Conservation (phyloP, 2,329 filamentous ascomycete species). For the Aspergillus sp. region DNA sequence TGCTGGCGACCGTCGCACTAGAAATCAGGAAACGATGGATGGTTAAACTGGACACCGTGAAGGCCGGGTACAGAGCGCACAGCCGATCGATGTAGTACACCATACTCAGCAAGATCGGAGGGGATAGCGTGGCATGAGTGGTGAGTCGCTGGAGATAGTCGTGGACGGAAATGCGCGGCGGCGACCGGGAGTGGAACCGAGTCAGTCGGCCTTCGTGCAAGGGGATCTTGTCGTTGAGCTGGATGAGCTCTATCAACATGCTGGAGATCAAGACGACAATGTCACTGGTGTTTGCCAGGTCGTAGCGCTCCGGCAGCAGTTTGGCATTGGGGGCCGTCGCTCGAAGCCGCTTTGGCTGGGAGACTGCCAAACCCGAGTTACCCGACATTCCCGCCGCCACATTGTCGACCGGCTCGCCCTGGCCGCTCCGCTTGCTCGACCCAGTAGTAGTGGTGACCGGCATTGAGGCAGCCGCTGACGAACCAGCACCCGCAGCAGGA, state of each 20-base stretch:
- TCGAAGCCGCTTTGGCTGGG: slow-evolving; percentile 39
- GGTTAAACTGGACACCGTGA: slow-evolving; percentile 91
- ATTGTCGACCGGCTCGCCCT: slow-evolving; percentile 15
- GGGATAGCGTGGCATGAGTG: slow-evolving; percentile 84
- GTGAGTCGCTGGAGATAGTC: slow-evolving; percentile 91
- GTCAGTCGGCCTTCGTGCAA: slow-evolving; percentile 79
- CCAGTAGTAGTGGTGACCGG: slow-evolving; percentile 17
- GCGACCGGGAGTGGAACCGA: slow-evolving; percentile 82
- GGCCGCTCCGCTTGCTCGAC: slow-evolving; percentile 29
- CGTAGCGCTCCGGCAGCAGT: slow-evolving; percentile 59
- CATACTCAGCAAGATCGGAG: slow-evolving; percentile 93
- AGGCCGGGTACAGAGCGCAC: slow-evolving; percentile 83
- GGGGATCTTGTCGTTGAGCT: slow-evolving; percentile 81
- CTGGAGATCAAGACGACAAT: slow-evolving; percentile 84
- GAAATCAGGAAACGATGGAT: slow-evolving; percentile 97
- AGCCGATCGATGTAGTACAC: slow-evolving; percentile 97
- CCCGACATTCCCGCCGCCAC: slow-evolving; percentile 10
- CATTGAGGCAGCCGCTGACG: slow-evolving; percentile 18
- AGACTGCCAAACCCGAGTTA: slow-evolving; percentile 19
- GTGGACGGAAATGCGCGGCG: slow-evolving; percentile 85
- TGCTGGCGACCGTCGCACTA: slow-evolving; percentile 87
- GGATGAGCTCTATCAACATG: slow-evolving; percentile 91
- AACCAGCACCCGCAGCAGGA: slow-evolving; percentile 6
- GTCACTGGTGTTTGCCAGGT: slow-evolving; percentile 71
- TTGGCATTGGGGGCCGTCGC: slow-evolving; percentile 41